phyloP scores from a whole-genome alignment of 2,329 filamentous ascomycete species.

The Rutstroemia sp. region DNA sequence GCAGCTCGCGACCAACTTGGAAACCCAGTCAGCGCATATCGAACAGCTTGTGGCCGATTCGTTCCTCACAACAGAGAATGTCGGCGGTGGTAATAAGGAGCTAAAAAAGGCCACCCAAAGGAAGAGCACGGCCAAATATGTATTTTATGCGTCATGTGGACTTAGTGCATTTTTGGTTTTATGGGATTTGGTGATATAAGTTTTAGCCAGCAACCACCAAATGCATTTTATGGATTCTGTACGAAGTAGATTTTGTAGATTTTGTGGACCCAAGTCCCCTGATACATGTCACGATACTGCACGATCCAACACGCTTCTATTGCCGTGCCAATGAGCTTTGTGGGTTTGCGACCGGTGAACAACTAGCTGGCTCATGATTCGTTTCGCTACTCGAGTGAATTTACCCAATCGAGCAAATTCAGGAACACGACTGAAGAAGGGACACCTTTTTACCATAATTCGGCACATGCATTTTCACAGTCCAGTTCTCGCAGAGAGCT shows the following conservation, averaged over 20 bases:
- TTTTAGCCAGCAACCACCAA: not conserved
- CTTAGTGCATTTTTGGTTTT: conserved; percentile 67
- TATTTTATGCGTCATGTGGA: conserved; percentile 73
- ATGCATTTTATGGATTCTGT: not conserved
- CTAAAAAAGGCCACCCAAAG: conserved; percentile 73
- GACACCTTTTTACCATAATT: not conserved
- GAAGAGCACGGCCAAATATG: conserved; percentile 65
- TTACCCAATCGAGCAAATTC: too few species aligned
- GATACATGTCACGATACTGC: not conserved
- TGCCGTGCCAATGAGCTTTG: not conserved
- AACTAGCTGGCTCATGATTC: not conserved
- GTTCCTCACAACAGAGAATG: conserved; percentile 72
- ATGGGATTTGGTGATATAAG: conserved; percentile 64
- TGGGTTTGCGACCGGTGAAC: not conserved
- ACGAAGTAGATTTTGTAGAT: too few species aligned
- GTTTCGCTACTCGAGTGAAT: too few species aligned
- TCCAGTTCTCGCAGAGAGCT: too few species aligned
- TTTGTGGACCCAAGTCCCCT: too few species aligned
- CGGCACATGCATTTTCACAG: not conserved
- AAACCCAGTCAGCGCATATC: conserved; percentile 81
- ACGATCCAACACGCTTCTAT: not conserved
- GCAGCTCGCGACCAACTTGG: conserved; percentile 77
- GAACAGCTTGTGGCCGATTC: conserved; percentile 83
- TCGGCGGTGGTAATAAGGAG: conserved; percentile 84
- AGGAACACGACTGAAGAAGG: too few species aligned